Evolutionary conservation across 345 rosid genomes (phyloP).

Genomic region (Salix suchowensis): DNA sequence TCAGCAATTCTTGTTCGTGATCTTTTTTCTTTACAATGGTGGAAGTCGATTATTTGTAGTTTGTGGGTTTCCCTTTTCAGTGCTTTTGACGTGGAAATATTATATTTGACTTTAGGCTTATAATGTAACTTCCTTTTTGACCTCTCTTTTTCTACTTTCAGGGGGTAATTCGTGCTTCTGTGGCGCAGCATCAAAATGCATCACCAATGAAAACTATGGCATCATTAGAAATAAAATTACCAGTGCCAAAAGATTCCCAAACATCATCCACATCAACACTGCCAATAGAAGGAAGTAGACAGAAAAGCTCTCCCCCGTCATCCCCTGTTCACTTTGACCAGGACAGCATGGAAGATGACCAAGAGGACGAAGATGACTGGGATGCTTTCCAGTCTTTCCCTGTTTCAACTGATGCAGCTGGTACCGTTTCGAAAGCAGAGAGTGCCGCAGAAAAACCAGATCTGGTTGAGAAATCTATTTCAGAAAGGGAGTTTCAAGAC

Average conservation of each 20-base stretch:
- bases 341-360: conserved; percentile 34
- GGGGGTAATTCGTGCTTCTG: conserved; percentile 78
- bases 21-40: neutral
- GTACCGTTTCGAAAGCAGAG: conserved; percentile 29
- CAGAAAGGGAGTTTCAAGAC: conserved; percentile 19
- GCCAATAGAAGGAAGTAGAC: conserved; percentile 31
- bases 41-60: neutral
- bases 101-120: neutral
- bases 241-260: conserved; percentile 33
- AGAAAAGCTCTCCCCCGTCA: conserved; percentile 25
- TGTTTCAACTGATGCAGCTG: conserved; percentile 21
- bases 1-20: neutral
- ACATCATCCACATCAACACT: conserved; percentile 1
- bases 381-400: conserved; percentile 79
- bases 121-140: neutral
- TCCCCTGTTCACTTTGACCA: conserved; percentile 20
- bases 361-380: conserved; percentile 89
- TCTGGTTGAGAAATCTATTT: conserved; percentile 22
- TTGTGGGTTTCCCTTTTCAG: neutral
- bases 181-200: conserved; percentile 49
- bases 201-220: conserved; percentile 40
- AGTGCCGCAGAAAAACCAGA: conserved; percentile 30
- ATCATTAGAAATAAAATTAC: conserved; percentile 71
- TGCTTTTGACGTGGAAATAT: neutral
- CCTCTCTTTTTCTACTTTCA: conserved; percentile 24